Evolutionary conservation across 768 basidiomycete genomes (phyloP), one percentile per base, ranked within the genome.

Genomic region (Mycena alexandri): DNA sequence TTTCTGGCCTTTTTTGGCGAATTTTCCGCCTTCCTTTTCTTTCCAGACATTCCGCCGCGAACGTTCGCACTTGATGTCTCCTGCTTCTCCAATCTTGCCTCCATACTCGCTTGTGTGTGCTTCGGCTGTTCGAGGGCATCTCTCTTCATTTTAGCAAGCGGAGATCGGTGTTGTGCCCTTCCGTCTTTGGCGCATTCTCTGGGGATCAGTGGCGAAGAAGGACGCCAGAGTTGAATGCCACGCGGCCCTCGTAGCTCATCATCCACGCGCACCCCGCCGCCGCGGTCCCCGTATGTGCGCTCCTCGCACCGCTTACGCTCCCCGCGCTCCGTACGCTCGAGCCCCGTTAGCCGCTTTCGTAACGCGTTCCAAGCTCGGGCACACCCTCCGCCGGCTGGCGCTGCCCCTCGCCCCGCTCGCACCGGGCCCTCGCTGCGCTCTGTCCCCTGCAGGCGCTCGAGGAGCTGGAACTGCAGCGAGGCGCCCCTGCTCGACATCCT

Each of bases 201-300:
- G 6, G 29, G 29, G 29, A 29, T 29, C 29, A 6, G 29, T 29
- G 29, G 29, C 29, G 29, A 29, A 6, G 29, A 29, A 29, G 29
- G 3, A 29, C 29, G 29, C 29, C 29, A 29, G 29, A 29, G 29
- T n/a, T n/a, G n/a, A n/a, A n/a, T n/a, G n/a, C n/a, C 48, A 43
- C 38, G 12, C 48, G 6, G 24, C 47, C 50, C 50, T 61, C 22
- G 2, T 16, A 47, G 13, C 50, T 61, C 17, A 43, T 38, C 22
- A 16, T 61, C 9, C 60, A 52, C 22, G 41, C 60, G 11, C 60
- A 61, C 60, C 60, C 60, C 38, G 47, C 60, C 17, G 13, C 46
- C 7, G n/a, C 36, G 22, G 25, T 61, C 24, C 22, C 60, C 22
- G 19, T 61, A 0, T 24, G 36, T 17, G 22, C 24, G 19, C 50